Evolutionary conservation across 2,329 filamentous ascomycete species (phyloP).

Genomic region (Sporothrix globosa): DNA sequence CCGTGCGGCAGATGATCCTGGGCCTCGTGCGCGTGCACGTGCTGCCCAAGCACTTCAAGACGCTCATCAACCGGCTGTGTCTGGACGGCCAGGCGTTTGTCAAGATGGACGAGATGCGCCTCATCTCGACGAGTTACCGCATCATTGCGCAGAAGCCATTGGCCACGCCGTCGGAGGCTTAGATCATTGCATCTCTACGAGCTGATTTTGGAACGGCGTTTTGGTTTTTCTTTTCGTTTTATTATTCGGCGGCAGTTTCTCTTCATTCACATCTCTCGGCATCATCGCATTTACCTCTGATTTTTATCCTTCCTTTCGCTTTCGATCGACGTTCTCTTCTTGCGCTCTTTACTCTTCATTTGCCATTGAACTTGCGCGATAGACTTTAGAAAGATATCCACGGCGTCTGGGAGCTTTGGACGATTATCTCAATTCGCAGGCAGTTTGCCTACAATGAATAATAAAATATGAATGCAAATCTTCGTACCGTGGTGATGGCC

Average conservation of each 20-base stretch:
- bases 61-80: conserved; percentile 56
- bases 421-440: neutral
- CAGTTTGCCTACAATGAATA: neutral
- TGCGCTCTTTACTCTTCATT: conserved; percentile 30
- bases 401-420: conserved; percentile 26
- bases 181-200: neutral
- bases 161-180: neutral
- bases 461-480: conserved; percentile 9
- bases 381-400: conserved; percentile 36
- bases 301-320: neutral
- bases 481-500: neutral
- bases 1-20: conserved; percentile 53
- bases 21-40: conserved; percentile 52
- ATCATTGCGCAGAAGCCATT: conserved; percentile 54
- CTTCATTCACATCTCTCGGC: conserved; percentile 18
- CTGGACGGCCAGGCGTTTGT: conserved; percentile 59
- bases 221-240: neutral
- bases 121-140: conserved; percentile 57
- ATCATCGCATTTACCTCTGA: neutral
- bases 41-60: conserved; percentile 57
- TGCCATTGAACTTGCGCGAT: conserved; percentile 1
- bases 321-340: neutral
- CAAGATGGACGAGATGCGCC: conserved; percentile 58
- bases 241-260: conserved; percentile 9
- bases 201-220: neutral